phyloP scores from a whole-genome alignment of 2,329 filamentous ascomycete species.

The Achaetomium macrosporum region DNA sequence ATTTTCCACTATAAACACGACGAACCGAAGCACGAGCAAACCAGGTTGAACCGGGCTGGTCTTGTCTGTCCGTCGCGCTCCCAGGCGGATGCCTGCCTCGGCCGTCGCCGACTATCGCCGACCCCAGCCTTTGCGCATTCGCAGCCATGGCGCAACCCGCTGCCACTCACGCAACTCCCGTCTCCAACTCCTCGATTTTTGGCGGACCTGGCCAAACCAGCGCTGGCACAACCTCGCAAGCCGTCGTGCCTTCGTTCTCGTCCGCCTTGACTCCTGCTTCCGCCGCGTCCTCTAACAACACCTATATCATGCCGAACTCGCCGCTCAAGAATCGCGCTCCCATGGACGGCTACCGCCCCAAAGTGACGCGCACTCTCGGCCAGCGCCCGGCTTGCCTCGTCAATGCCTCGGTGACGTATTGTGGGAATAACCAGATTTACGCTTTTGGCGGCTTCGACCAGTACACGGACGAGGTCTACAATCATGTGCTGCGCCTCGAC shows the following conservation, averaged over 20 bases:
- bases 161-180: slow-evolving; percentile 22
- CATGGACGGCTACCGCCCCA: slow-evolving; percentile 74
- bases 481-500: slow-evolving; percentile 88
- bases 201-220: slow-evolving; percentile 34
- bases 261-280: slow-evolving; percentile 39
- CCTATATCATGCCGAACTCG: slow-evolving; percentile 87
- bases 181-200: slow-evolving; percentile 34
- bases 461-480: slow-evolving; percentile 98
- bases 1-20: too few relatives aligned
- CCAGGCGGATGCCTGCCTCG: background rate
- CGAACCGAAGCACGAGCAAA: too few relatives aligned
- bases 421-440: slow-evolving; percentile 94
- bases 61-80: background rate
- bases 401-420: slow-evolving; percentile 98
- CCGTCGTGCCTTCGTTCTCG: slow-evolving; percentile 24
- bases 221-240: slow-evolving; percentile 24
- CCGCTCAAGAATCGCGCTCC: slow-evolving; percentile 61
- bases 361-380: slow-evolving; percentile 70
- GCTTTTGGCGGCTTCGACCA: slow-evolving; percentile 98
- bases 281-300: slow-evolving; percentile 59
- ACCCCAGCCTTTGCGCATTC: slow-evolving; percentile 1
- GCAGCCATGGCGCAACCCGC: slow-evolving; percentile 21
- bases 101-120: too few relatives aligned
- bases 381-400: slow-evolving; percentile 89
- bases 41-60: too few relatives aligned